phyloP scores from a whole-genome alignment of 257 asterid genomes.

The Capsicum rhomboideum region DNA sequence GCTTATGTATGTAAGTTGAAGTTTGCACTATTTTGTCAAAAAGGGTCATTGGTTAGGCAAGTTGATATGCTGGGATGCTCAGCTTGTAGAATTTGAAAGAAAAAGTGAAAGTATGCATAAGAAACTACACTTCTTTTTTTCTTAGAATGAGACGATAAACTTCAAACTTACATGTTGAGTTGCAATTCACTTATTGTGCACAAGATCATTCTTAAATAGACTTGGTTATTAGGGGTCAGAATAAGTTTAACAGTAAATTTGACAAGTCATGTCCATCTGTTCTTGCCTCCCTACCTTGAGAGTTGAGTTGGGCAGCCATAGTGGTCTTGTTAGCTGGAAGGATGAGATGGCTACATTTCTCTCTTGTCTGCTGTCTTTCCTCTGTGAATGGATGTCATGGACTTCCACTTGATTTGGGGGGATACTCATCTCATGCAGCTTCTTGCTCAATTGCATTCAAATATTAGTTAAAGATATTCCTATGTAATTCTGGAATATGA shows the following conservation, averaged over 20 bases:
- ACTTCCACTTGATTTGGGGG: background rate
- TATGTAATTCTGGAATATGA: too few species aligned
- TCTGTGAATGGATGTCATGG: background rate
- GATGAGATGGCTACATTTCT: background rate
- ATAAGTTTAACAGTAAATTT: too few species aligned
- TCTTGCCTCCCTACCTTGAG: background rate
- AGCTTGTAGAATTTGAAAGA: background rate
- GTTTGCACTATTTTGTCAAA: background rate
- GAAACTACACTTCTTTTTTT: background rate
- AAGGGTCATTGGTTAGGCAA: background rate
- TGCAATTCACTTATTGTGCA: background rate
- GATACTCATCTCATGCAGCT: background rate
- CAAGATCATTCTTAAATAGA: background rate
- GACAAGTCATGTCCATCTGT: background rate
- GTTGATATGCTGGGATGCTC: background rate
- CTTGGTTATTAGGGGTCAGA: background rate
- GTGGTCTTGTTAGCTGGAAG: background rate
- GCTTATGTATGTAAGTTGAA: background rate
- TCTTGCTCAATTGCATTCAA: too few species aligned
- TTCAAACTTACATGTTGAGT: background rate
- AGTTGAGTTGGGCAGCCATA: background rate
- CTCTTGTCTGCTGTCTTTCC: background rate
- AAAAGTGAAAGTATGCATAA: background rate
- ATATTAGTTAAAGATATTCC: too few species aligned
- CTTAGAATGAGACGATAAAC: background rate